Base-by-base conservation (phyloP, 768 basidiomycete species). In the Gymnopilus dilepis region DNA sequence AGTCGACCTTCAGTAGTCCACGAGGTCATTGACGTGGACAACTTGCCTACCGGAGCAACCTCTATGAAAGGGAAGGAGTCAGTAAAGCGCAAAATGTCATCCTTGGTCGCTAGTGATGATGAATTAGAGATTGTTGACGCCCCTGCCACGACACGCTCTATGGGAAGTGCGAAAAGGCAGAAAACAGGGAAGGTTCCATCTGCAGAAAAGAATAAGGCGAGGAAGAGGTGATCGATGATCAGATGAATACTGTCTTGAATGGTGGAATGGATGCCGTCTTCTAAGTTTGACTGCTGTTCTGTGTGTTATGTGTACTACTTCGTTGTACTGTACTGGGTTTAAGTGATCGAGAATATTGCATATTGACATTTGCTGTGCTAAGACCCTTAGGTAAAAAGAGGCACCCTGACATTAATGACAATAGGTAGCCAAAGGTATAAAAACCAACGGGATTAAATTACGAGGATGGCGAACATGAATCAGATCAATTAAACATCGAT, bases 31-130 rank as follows among this genome's bases (percentile, higher is more conserved):
- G 83, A 86, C 28, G 74, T 80, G 28, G 83, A 81, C 51, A 76
- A 68, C 50, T 61, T 74, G n/a, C 61, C 55, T 17, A 31, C 43
- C 2, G 43, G 42, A 30, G 42, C 42, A 8, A 62, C 60, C 15
- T 57, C 66, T 15, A 43, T 42, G 8, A 60, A 53, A 34, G 66
- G 56, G 15, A 64, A 60, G 15, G 67, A 59, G 4, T 58, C 68
- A 33, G 67, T 71, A 12, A 92, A 91, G 71, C 80, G 90, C 43
- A 92, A 91, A 71, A 78, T 88, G 21, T 89, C 78, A 13, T 63
- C 66, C 13, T 64, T 67, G 22, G 63, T 72, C 5, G 66, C 70
- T 31, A 82, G 82, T 55, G 86, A 87, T 48, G 85, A 87, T 60
- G 87, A 88, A 24, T 71, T 84, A 15, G 84, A 85, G 59, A 79